Percentiles rank a stretch among this genome's conserved stretches.
phyloP scores from a whole-genome alignment of 345 rosid genomes.

The Trapa incisa region DNA sequence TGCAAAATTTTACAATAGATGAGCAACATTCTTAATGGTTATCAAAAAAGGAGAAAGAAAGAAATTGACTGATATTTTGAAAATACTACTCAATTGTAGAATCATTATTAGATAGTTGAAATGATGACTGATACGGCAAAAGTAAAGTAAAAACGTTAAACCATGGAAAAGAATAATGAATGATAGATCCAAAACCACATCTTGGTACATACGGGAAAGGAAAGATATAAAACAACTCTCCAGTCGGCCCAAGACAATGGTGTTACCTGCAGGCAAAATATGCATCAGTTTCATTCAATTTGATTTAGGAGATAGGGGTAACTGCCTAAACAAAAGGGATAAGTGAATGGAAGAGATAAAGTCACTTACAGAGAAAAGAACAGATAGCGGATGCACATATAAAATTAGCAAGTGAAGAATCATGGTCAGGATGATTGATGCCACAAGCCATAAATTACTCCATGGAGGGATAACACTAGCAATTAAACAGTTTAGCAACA shows the following conservation, averaged over 20 bases:
- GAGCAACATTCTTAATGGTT: neutral
- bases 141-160: neutral
- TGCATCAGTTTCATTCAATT: slow-evolving; percentile 12
- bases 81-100: no score
- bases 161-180: neutral
- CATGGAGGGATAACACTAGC: slow-evolving; percentile 85
- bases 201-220: slow-evolving; percentile 65
- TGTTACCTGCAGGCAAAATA: slow-evolving; percentile 51
- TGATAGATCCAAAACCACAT: neutral
- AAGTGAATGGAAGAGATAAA: slow-evolving; percentile 9
- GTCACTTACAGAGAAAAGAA: slow-evolving; percentile 87
- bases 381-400: slow-evolving; percentile 68
- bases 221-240: slow-evolving; percentile 73
- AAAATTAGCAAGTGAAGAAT: slow-evolving; percentile 73
- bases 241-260: slow-evolving; percentile 93
- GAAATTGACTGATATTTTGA: no score
- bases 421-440: slow-evolving; percentile 83
- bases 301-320: slow-evolving; percentile 4
- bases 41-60: no score
- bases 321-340: slow-evolving; percentile 1
- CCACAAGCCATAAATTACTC: slow-evolving; percentile 98
- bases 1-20: neutral
- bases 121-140: no score
- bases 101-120: no score
- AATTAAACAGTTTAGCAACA: slow-evolving; percentile 7